Base-by-base conservation (phyloP, 75 land plant species). In the Selaginella tamariscina region DNA sequence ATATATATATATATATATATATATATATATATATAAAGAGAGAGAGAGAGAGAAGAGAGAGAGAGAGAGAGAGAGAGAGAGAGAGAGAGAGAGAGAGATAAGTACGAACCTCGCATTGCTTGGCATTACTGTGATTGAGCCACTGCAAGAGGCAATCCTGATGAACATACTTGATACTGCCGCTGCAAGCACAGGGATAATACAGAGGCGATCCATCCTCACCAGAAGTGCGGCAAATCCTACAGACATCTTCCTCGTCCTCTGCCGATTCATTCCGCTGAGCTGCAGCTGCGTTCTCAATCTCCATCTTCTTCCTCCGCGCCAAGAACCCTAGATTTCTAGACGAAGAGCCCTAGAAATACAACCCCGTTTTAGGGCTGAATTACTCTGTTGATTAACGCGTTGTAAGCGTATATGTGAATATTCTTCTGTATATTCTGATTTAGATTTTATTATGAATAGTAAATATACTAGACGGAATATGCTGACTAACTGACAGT, bases 71-170 rank as follows among this genome's bases (percentile, higher is more conserved):
- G n/a, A n/a, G n/a, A n/a, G n/a, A n/a, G n/a, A n/a, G n/a, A n/a
- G n/a, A n/a, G n/a, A n/a, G n/a, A n/a, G n/a, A n/a, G n/a, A n/a
- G n/a, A n/a, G n/a, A n/a, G n/a, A 15, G 49, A 5, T 39, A 39
- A 15, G 15, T 15, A 39, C 49, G 15, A 39, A 89, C 97, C 97
- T 92, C 97, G 74, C 97, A 92, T 56, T 88, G 89, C 30, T 89
- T 82, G 31, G 94, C 89, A 77, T 92, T 92, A 78, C 95, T 89
- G 74, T 92, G 97, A 72, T 79, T 92, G 63, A 92, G 97, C 97
- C 97, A 92, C 76, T 92, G 97, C 60, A 92, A 83, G 31, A 92
- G 87, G 71, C 97, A 92, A 29, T 92, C 97, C 73, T 92, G 97
- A 59, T 92, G 97, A 0, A 92, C 97, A 56, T 70, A 92, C 74